These are phyloP conservation scores for Paramecium octaurelia DNA, from an alignment of 73 alveolate species.

Conservation along the genomic window DNA sequence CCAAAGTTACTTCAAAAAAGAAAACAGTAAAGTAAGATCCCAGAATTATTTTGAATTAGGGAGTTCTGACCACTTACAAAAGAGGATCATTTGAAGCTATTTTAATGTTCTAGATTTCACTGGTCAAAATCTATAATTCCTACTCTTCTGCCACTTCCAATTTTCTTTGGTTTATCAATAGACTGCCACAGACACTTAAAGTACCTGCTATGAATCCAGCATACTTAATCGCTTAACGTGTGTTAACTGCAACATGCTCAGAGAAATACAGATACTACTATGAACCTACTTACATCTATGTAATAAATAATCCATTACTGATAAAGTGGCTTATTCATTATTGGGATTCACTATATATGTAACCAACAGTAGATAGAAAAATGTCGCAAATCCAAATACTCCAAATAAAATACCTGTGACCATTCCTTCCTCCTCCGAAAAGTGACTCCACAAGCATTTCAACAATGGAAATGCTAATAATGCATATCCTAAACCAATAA, in stretches of 20 bases:
- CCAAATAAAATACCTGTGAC: slow-evolving; percentile 31
- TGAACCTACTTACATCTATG: background rate
- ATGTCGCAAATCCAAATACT: background rate
- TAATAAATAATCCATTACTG: background rate
- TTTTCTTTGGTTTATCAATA: background rate
- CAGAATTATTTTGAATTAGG: background rate
- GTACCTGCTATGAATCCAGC: slow-evolving; percentile 30
- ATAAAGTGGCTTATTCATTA: background rate
- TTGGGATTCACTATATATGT: slow-evolving; percentile 10
- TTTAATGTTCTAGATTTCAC: background rate
- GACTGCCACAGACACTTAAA: background rate
- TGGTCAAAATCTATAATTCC: background rate
- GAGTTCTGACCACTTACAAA: background rate
- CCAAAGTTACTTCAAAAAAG: background rate
- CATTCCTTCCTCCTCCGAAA: background rate
- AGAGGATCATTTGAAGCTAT: background rate
- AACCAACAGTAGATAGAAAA: background rate
- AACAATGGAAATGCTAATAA: background rate
- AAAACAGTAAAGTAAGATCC: slow-evolving; percentile 1
- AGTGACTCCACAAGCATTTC: slow-evolving; percentile 6
- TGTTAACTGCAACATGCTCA: background rate
- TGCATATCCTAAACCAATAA: background rate
- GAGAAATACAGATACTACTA: background rate
- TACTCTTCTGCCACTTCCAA: background rate
- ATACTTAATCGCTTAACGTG: background rate